Conservation (phyloP, 345 rosid species). For the Arabidopsis suecica region DNA sequence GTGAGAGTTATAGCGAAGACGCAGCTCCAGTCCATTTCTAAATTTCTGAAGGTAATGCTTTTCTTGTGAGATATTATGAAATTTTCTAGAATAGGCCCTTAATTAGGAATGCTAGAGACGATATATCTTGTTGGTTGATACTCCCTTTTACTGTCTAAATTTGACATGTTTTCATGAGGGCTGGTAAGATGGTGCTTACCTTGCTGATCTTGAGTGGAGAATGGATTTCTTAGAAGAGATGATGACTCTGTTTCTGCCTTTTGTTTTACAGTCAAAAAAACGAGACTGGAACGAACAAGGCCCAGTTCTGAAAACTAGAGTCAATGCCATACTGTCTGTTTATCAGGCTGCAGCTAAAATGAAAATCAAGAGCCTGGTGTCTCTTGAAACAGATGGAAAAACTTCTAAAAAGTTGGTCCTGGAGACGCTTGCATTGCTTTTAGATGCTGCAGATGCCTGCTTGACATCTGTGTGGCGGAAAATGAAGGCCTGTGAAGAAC, state of each 20-base stretch:
- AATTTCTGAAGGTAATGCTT: slow-evolving; percentile 83
- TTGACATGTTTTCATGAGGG: slow-evolving; percentile 18
- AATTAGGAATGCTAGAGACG: slow-evolving; percentile 17
- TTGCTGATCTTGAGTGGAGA: slow-evolving; percentile 18
- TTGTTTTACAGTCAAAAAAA: slow-evolving; percentile 76
- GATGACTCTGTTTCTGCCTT: slow-evolving; percentile 38
- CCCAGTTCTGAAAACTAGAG: slow-evolving; percentile 74
- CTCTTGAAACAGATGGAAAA: slow-evolving; percentile 87
- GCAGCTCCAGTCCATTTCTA: slow-evolving; percentile 91
- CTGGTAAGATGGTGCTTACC: slow-evolving; percentile 14
- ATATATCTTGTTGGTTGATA: slow-evolving; percentile 10
- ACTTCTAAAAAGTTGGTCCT: slow-evolving; percentile 83
- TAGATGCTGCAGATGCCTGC: slow-evolving; percentile 95
- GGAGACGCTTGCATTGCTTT: slow-evolving; percentile 80
- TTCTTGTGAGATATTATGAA: background rate
- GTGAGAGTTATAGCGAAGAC: slow-evolving; percentile 73
- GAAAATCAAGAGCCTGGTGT: slow-evolving; percentile 74
- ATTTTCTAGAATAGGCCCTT: slow-evolving; percentile 6
- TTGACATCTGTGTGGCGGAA: slow-evolving; percentile 93
- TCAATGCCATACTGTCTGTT: slow-evolving; percentile 78
- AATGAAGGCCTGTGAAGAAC: slow-evolving; percentile 87
- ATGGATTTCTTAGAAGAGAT: slow-evolving; percentile 29
- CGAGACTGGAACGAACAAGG: slow-evolving; percentile 97
- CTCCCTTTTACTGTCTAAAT: background rate
- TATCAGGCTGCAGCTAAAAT: slow-evolving; percentile 85